Evolutionary conservation across 192 early-diverging fungal species (phyloP).

Genomic region (Podila clonocystis): DNA sequence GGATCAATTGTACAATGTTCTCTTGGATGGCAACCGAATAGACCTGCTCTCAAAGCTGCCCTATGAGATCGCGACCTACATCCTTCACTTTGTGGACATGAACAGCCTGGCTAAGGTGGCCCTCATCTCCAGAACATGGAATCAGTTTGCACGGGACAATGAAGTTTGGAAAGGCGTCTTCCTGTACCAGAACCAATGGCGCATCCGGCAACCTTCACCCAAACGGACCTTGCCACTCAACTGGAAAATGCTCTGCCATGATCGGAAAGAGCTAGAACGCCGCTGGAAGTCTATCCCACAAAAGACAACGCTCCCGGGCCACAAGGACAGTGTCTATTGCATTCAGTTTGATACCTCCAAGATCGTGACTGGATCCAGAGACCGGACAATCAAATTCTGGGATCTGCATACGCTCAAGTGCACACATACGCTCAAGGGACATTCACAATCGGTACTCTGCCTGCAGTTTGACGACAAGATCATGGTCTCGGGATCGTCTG

Average conservation of each 20-base stretch:
- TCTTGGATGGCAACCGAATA: conserved; percentile 30
- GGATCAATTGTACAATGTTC: conserved; percentile 15
- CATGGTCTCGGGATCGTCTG: conserved; percentile 86
- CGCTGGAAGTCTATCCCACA: conserved; percentile 63
- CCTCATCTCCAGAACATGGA: conserved; percentile 74
- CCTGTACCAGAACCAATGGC: conserved; percentile 60
- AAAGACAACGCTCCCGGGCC: conserved; percentile 72
- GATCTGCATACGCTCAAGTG: conserved; percentile 67
- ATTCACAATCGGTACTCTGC: conserved; percentile 76
- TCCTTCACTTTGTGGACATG: conserved; percentile 69
- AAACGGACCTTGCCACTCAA: conserved; percentile 24
- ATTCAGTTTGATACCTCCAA: conserved; percentile 80
- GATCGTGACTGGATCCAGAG: conserved; percentile 80
- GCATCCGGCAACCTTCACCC: conserved; percentile 34
- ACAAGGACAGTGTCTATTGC: conserved; percentile 88
- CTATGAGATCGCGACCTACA: conserved; percentile 74
- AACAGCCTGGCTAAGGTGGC: conserved; percentile 62
- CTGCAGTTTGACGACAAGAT: conserved; percentile 78
- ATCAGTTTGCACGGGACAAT: conserved; percentile 70
- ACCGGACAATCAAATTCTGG: conserved; percentile 83
- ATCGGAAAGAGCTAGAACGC: conserved; percentile 64
- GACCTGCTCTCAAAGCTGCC: conserved; percentile 76
- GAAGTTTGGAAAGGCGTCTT: conserved; percentile 76
- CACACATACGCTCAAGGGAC: conserved; percentile 68
- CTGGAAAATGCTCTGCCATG: conserved; percentile 79